phyloP scores from a whole-genome alignment of 495 filamentous ascomycete species.

The Pseudoneurospora amorphoporcata region DNA sequence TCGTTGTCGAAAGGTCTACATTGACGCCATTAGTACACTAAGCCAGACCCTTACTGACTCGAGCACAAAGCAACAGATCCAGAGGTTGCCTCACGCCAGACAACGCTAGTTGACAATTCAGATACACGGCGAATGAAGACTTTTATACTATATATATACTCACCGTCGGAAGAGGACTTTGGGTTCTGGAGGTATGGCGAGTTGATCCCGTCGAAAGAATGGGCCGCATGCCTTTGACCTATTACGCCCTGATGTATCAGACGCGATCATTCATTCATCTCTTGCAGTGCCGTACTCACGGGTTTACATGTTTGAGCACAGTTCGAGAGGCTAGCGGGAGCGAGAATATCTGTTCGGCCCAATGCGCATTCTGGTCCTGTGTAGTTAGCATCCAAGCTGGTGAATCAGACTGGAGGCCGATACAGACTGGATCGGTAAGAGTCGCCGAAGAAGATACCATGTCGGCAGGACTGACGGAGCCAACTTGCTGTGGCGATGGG shows the following conservation, averaged over 20 bases:
- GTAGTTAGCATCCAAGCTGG: background rate
- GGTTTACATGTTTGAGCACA: conserved; percentile 31
- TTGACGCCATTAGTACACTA: background rate
- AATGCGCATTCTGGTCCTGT: conserved; percentile 19
- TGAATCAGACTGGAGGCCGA: background rate
- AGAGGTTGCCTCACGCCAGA: background rate
- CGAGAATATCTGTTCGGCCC: conserved; percentile 49
- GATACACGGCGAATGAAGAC: background rate
- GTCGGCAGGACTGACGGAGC: conserved; percentile 3
- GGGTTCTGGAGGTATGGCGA: conserved; percentile 32
- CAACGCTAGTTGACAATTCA: background rate
- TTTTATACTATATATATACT: background rate
- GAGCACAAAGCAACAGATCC: background rate
- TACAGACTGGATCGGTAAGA: background rate
- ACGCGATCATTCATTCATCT: background rate
- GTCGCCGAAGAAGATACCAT: background rate
- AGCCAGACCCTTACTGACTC: background rate
- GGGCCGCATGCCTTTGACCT: conserved; percentile 29
- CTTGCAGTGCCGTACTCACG: conserved; percentile 5
- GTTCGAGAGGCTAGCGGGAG: conserved; percentile 40
- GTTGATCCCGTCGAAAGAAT: conserved; percentile 30
- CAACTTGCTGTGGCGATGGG: conserved; percentile 16
- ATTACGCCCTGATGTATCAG: background rate
- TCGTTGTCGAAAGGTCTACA: conserved; percentile 42
- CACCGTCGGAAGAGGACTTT: conserved; percentile 44